These are phyloP conservation scores for Solanum hybrid DNA, from an alignment of 305 asterid species.

Conservation along the genomic window DNA sequence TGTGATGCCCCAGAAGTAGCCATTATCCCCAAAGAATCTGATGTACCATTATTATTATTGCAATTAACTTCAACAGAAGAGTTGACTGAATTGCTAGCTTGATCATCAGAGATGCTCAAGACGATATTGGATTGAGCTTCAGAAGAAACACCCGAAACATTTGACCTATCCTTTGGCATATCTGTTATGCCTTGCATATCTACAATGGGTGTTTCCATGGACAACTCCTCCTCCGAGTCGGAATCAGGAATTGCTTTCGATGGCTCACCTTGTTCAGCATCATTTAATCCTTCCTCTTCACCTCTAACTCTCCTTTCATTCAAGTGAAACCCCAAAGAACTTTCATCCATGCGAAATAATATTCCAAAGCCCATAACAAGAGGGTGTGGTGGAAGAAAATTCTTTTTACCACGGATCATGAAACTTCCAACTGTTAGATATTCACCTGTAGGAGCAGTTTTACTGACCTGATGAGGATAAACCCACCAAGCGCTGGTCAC, in stretches of 20 bases:
- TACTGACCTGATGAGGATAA: slow-evolving; percentile 91
- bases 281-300: slow-evolving; percentile 77
- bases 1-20: slow-evolving; percentile 35
- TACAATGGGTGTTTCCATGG: slow-evolving; percentile 27
- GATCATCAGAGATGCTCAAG: slow-evolving; percentile 22
- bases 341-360: slow-evolving; percentile 88
- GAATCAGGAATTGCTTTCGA: slow-evolving; percentile 65
- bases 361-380: slow-evolving; percentile 95
- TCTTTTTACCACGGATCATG: slow-evolving; percentile 98
- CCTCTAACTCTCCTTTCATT: slow-evolving; percentile 96
- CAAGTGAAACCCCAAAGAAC: slow-evolving; percentile 94
- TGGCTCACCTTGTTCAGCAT: slow-evolving; percentile 43
- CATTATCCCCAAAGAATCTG: slow-evolving; percentile 27
- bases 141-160: slow-evolving; percentile 17
- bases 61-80: slow-evolving; percentile 22
- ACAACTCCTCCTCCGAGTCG: slow-evolving; percentile 48
- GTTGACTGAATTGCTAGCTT: slow-evolving; percentile 18
- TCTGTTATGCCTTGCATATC: slow-evolving; percentile 26
- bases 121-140: slow-evolving; percentile 19
- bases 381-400: slow-evolving; percentile 93
- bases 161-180: slow-evolving; percentile 23
- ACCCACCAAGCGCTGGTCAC: slow-evolving; percentile 99
- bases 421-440: slow-evolving; percentile 97
- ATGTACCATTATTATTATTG: slow-evolving; percentile 14
- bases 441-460: slow-evolving; percentile 98